Conservation (phyloP, 305 asterid genomes). For the Caryopteris hybrid region DNA sequence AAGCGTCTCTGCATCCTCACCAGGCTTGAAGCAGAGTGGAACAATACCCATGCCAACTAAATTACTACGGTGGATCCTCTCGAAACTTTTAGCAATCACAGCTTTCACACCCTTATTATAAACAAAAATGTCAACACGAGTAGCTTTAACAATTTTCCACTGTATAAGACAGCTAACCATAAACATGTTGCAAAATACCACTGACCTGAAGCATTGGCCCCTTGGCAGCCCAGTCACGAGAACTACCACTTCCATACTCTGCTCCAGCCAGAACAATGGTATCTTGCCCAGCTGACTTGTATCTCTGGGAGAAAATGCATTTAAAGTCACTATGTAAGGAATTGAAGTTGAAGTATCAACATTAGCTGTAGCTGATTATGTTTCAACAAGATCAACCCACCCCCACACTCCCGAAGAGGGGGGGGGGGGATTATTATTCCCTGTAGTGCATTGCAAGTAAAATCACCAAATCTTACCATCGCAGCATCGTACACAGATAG, state of each 20-base stretch:
- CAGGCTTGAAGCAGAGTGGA: slow-evolving; percentile 83
- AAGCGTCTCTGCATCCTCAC: slow-evolving; percentile 79
- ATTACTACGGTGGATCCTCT: slow-evolving; percentile 93
- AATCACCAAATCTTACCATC: slow-evolving; percentile 39
- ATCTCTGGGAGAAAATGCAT: slow-evolving; percentile 44
- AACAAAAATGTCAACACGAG: background rate
- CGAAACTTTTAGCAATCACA: slow-evolving; percentile 90
- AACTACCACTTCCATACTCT: slow-evolving; percentile 96
- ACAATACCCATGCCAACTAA: slow-evolving; percentile 90
- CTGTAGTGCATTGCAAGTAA: background rate
- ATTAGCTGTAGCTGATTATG: background rate
- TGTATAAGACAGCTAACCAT: background rate
- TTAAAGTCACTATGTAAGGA: background rate
- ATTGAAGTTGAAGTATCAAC: background rate
- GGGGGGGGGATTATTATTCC: background rate
- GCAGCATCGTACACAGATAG: slow-evolving; percentile 85
- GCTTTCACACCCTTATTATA: slow-evolving; percentile 77
- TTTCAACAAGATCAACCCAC: background rate
- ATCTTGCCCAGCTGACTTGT: slow-evolving; percentile 66
- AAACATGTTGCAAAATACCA: background rate
- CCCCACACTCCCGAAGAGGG: background rate
- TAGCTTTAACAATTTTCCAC: background rate
- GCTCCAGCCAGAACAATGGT: slow-evolving; percentile 87
- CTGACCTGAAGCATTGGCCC: slow-evolving; percentile 91
- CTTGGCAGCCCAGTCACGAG: slow-evolving; percentile 98